phyloP scores from a whole-genome alignment of 495 filamentous ascomycete genomes.

The Tetracladium marchalianum region DNA sequence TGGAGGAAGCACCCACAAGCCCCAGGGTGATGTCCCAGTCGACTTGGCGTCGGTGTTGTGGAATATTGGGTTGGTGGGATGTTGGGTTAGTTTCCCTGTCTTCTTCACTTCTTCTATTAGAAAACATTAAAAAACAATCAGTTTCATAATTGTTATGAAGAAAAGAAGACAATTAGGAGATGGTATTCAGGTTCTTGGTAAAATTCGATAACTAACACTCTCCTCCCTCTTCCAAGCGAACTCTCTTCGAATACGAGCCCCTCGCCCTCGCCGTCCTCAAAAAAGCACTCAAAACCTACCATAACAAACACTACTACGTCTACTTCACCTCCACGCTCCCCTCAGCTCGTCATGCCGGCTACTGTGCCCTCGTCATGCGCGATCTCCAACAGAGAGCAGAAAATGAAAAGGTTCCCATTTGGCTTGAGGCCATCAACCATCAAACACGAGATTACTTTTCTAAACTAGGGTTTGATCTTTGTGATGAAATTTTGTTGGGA shows the following conservation, averaged over 20 bases:
- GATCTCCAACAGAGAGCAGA: slow-evolving; percentile 4
- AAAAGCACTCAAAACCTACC: neutral
- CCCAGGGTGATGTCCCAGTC: slow-evolving; percentile 57
- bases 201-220: too few species aligned
- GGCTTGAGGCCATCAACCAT: slow-evolving; percentile 10
- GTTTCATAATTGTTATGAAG: too few species aligned
- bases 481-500: slow-evolving; percentile 5
- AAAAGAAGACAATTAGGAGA: too few species aligned
- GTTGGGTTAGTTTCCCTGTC: neutral
- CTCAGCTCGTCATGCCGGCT: neutral
- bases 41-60: slow-evolving; percentile 38
- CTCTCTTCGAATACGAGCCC: neutral
- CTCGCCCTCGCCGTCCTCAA: neutral
- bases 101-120: neutral
- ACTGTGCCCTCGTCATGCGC: slow-evolving; percentile 1
- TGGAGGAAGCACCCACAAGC: slow-evolving; percentile 72
- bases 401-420: slow-evolving; percentile 8
- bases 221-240: neutral
- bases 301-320: slow-evolving; percentile 7
- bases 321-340: slow-evolving; percentile 4
- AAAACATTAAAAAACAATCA: neutral
- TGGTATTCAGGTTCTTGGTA: too few species aligned
- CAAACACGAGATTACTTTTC: neutral
- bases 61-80: slow-evolving; percentile 6
- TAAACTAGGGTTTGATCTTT: slow-evolving; percentile 7